Conservation (phyloP, 768 basidiomycete species). For the Pulveroboletus sp. region DNA sequence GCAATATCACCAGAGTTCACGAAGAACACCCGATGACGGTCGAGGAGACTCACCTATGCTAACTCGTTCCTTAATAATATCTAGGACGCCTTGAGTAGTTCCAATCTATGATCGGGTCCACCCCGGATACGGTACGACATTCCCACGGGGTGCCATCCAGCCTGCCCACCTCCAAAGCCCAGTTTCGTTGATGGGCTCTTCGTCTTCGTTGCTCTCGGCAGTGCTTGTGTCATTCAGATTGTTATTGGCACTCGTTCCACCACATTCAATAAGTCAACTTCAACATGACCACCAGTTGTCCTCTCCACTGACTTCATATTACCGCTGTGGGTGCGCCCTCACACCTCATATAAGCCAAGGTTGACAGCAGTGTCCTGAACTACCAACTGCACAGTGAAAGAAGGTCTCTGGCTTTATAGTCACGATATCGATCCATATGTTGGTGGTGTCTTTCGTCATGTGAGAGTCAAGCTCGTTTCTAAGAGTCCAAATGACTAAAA, state of each 20-base stretch:
- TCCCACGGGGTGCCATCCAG: too few species aligned
- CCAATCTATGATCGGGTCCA: too few species aligned
- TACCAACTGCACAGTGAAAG: conserved; percentile 56
- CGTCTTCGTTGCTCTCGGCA: conserved; percentile 27
- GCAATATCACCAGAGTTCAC: too few species aligned
- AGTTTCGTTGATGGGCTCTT: too few species aligned
- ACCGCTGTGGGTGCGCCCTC: conserved; percentile 53
- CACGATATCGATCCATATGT: conserved; percentile 83
- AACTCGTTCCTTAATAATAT: too few species aligned
- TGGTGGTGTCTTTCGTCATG: conserved; percentile 83
- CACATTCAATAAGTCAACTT: conserved; percentile 41
- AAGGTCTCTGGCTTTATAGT: conserved; percentile 79
- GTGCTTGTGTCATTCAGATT: conserved; percentile 46
- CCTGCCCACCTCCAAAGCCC: too few species aligned
- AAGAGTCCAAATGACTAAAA: background rate
- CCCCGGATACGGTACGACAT: too few species aligned
- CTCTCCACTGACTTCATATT: conserved; percentile 76
- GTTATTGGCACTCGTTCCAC: conserved; percentile 46
- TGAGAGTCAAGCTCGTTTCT: conserved; percentile 34
- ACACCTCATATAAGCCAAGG: background rate
- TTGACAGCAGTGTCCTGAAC: conserved; percentile 9
- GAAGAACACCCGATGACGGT: too few species aligned
- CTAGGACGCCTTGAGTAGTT: too few species aligned
- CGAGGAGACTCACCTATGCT: too few species aligned
- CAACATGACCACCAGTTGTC: conserved; percentile 72